Evolutionary conservation across 352 stramenopile species (phyloP).

Genomic region (Phytophthora vignae): DNA sequence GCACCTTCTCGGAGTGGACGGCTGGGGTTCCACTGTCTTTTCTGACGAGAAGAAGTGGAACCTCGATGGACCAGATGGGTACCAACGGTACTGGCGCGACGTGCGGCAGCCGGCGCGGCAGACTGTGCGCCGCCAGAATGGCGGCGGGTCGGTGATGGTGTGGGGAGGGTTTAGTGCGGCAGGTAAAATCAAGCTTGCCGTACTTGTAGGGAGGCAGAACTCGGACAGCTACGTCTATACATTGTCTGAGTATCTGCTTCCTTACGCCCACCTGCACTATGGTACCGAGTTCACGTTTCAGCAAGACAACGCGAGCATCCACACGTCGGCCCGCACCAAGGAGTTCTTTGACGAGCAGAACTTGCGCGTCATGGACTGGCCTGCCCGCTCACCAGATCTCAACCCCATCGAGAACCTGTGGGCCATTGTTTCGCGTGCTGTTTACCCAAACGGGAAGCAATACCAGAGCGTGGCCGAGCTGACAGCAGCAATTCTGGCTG

Average conservation of each 20-base stretch:
- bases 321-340: neutral
- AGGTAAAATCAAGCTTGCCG: neutral
- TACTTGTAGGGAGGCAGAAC: neutral
- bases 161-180: neutral
- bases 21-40: too few species aligned
- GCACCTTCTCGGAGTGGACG: too few species aligned
- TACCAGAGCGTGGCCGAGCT: neutral
- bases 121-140: neutral
- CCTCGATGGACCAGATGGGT: too few species aligned
- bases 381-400: neutral
- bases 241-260: neutral
- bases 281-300: conserved; percentile 4
- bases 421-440: neutral
- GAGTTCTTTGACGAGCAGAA: neutral
- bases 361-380: neutral
- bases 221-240: neutral
- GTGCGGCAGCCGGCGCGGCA: too few species aligned
- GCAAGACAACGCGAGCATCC: conserved; percentile 1
- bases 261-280: neutral
- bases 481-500: neutral
- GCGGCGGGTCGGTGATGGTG: neutral
- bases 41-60: too few species aligned
- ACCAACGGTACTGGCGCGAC: too few species aligned
- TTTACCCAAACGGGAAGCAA: neutral
- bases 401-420: neutral